Percentiles rank a stretch among this genome's conserved stretches.
phyloP scores from a whole-genome alignment of 345 rosid species.

The Salix suchowensis region DNA sequence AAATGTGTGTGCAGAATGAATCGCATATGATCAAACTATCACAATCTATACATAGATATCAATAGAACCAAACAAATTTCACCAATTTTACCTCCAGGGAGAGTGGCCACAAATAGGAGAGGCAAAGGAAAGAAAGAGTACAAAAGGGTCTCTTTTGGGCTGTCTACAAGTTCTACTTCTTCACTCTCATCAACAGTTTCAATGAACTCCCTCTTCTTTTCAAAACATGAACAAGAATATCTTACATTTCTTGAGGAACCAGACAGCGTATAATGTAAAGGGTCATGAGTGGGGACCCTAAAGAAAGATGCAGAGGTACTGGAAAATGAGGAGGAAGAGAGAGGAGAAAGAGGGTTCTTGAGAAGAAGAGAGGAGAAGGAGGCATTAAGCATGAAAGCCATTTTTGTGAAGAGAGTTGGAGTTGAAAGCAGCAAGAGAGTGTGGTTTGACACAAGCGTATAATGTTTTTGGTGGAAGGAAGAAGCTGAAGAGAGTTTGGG shows the following conservation, averaged over 20 bases:
- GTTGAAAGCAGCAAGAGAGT: background rate
- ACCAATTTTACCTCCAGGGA: slow-evolving; percentile 68
- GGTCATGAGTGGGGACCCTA: slow-evolving; percentile 15
- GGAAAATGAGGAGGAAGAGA: slow-evolving; percentile 23
- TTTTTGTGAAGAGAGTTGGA: slow-evolving; percentile 11
- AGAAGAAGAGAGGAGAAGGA: slow-evolving; percentile 21
- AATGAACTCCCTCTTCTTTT: slow-evolving; percentile 19
- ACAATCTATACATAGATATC: no score
- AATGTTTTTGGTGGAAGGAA: background rate
- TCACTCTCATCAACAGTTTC: slow-evolving; percentile 12
- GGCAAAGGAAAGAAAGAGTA: slow-evolving; percentile 70
- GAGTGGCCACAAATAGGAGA: slow-evolving; percentile 57
- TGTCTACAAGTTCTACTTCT: slow-evolving; percentile 16
- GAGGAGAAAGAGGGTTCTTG: slow-evolving; percentile 12
- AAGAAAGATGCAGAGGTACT: slow-evolving; percentile 3
- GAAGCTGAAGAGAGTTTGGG: background rate
- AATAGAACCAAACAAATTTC: no score
- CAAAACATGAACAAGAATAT: slow-evolving; percentile 11
- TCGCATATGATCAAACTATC: no score
- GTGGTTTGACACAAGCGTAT: background rate
- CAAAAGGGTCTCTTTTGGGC: slow-evolving; percentile 44
- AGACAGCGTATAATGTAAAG: slow-evolving; percentile 18
- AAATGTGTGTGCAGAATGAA: no score
- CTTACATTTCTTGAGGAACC: slow-evolving; percentile 8
- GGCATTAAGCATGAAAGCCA: slow-evolving; percentile 39